Percentiles rank a stretch among this genome's conserved stretches.
Conservation (phyloP, 768 basidiomycete species). For the Podaxis carcinomalis region DNA sequence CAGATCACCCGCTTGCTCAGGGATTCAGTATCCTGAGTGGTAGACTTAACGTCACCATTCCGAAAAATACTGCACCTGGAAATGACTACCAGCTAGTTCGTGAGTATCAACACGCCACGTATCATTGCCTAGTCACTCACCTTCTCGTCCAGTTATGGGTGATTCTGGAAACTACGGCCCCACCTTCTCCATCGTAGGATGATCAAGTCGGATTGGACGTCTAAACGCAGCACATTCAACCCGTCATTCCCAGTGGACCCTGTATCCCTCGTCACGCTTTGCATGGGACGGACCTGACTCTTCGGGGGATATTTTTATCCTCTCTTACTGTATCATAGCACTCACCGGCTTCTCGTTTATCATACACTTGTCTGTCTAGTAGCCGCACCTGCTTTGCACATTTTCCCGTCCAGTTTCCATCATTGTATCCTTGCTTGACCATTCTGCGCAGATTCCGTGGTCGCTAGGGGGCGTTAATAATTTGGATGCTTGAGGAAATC, state of each 20-base stretch:
- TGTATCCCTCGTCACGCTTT: neutral
- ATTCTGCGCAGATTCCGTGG: neutral
- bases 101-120: constrained; percentile 23
- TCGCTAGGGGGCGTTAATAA: neutral
- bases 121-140: constrained; percentile 4
- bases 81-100: constrained; percentile 39
- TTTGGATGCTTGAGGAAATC: neutral
- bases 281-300: constrained; percentile 7
- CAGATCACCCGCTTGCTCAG: constrained; percentile 33
- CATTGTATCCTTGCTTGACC: neutral
- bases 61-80: constrained; percentile 29
- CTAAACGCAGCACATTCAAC: neutral
- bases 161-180: constrained; percentile 50
- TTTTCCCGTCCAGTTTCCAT: neutral
- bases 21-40: constrained; percentile 34
- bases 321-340: constrained; percentile 11
- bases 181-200: constrained; percentile 35
- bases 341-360: neutral
- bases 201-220: neutral
- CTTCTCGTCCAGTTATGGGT: constrained; percentile 37
- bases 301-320: constrained; percentile 3
- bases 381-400: neutral
- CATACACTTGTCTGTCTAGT: neutral
- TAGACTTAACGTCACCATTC: constrained; percentile 33
- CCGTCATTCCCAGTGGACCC: neutral